Conservation (phyloP, 2,329 filamentous ascomycete genomes). For the Daldinia sp. region DNA sequence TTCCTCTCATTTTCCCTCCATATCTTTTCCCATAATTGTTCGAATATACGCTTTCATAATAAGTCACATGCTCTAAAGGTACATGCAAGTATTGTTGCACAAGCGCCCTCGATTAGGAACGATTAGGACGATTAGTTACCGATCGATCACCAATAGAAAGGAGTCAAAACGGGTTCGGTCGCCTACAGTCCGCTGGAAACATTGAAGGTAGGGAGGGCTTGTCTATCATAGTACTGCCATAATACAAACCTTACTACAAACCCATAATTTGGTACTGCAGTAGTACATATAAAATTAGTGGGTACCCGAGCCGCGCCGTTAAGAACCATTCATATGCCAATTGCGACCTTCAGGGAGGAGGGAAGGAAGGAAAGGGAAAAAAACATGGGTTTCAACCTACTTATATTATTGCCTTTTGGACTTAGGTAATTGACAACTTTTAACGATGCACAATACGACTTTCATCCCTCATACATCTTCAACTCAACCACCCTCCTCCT, state of each 20-base stretch:
- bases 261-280: no score
- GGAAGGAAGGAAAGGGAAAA: conserved; percentile 2
- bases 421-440: conserved; percentile 22
- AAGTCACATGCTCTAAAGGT: conserved; percentile 1
- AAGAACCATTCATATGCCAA: conserved; percentile 20
- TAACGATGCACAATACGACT: conserved; percentile 34
- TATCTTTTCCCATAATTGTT: neutral
- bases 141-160: conserved; percentile 10
- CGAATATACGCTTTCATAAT: neutral
- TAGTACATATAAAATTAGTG: conserved; percentile 3
- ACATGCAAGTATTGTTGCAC: conserved; percentile 7
- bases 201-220: neutral
- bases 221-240: neutral
- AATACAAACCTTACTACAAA: no score
- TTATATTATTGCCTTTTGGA: conserved; percentile 13
- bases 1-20: neutral
- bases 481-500: conserved; percentile 5
- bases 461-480: conserved; percentile 25
- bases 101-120: conserved; percentile 10
- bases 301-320: conserved; percentile 7
- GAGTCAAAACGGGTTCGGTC: conserved; percentile 11
- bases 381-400: conserved; percentile 17
- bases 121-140: no score
- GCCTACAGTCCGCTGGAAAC: conserved; percentile 3
- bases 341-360: conserved; percentile 3